Conservation (phyloP, 1,139 yeast species). For the Pneumocystis carinii region DNA sequence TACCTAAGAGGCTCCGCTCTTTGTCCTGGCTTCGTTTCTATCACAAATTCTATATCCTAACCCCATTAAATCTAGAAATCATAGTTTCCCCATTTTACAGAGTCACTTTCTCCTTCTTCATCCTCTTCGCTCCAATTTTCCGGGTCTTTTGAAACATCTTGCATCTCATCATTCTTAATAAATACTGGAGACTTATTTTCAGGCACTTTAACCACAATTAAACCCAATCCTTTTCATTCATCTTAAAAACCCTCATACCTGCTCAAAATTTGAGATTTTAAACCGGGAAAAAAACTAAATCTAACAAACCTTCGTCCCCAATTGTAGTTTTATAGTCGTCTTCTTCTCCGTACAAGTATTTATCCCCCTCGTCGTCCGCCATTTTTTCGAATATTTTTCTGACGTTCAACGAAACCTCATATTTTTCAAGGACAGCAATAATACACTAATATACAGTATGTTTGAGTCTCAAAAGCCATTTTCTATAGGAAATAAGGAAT, state of each 20-base stretch:
- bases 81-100: constrained; percentile 16
- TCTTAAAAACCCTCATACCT: constrained; percentile 16
- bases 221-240: constrained; percentile 16
- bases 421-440: background rate
- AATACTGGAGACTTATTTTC: background rate
- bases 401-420: background rate
- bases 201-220: constrained; percentile 15
- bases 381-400: background rate
- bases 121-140: constrained; percentile 2
- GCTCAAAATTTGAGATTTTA: constrained; percentile 2
- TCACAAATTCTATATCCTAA: constrained; percentile 49
- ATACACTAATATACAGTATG: background rate
- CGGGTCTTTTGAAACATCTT: background rate
- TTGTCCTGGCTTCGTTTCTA: constrained; percentile 33
- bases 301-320: constrained; percentile 15
- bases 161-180: background rate
- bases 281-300: constrained; percentile 18
- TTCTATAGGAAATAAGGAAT: background rate
- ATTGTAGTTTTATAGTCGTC: constrained; percentile 7
- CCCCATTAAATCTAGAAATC: constrained; percentile 11
- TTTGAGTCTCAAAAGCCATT: constrained; percentile 4
- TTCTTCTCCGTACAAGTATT: constrained; percentile 68
- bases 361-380: constrained; percentile 60
- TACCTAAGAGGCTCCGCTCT: constrained; percentile 24
- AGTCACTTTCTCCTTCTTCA: constrained; percentile 20